Evolutionary conservation across 768 basidiomycete genomes (phyloP).

Genomic region (Clitopilus passeckerianus): DNA sequence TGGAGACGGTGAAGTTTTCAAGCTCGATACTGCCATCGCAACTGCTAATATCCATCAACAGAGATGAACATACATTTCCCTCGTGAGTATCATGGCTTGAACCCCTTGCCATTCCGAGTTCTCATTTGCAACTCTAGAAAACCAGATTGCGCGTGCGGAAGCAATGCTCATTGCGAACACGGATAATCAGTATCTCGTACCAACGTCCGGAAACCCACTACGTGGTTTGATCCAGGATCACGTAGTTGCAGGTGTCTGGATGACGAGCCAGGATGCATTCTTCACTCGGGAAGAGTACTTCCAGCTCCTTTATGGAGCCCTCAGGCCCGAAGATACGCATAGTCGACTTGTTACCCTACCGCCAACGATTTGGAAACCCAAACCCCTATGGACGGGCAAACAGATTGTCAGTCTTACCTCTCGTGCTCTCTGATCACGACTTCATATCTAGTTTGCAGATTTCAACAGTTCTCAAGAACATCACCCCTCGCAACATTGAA

Average conservation of each 20-base stretch:
- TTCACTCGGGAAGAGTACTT: slow-evolving; percentile 95
- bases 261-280: slow-evolving; percentile 94
- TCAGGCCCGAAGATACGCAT: slow-evolving; percentile 81
- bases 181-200: slow-evolving; percentile 98
- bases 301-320: slow-evolving; percentile 91
- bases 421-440: neutral
- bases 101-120: slow-evolving; percentile 2
- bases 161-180: slow-evolving; percentile 94
- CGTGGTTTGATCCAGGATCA: slow-evolving; percentile 99
- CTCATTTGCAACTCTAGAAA: slow-evolving; percentile 49
- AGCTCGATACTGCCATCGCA: neutral
- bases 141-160: slow-evolving; percentile 92
- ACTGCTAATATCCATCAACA: slow-evolving; percentile 18
- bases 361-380: slow-evolving; percentile 90
- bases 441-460: slow-evolving; percentile 49
- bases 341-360: slow-evolving; percentile 77
- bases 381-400: slow-evolving; percentile 94
- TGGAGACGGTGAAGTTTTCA: slow-evolving; percentile 63
- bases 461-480: slow-evolving; percentile 89
- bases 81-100: slow-evolving; percentile 48
- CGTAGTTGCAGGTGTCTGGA: slow-evolving; percentile 98
- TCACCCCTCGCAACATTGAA: slow-evolving; percentile 72
- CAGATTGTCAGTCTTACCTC: slow-evolving; percentile 70
- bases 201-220: slow-evolving; percentile 95
- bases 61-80: slow-evolving; percentile 99